Base-by-base conservation (phyloP, 495 filamentous ascomycete species). In the Cercophora scortea region DNA sequence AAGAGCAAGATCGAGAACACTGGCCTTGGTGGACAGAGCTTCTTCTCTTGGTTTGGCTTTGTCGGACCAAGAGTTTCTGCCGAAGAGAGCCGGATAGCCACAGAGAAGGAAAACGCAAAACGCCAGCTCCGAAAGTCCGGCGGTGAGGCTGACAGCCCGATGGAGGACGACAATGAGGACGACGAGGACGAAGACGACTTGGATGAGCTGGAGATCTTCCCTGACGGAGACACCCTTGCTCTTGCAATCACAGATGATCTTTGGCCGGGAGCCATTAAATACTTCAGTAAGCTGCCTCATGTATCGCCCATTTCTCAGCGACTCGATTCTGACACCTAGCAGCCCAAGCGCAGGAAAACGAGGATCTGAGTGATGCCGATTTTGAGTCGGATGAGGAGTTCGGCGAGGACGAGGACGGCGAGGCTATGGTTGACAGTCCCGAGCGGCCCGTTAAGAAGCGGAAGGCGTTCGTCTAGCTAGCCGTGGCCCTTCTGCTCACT, bases 11-110 rank as follows among this genome's bases (percentile, higher is more conserved):
- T 32, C 34, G 67, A 80, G 36, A 60, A 66, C 9, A 77, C 69
- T 42, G 76, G 78, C 34, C 76, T 83, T 40, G 77, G 79, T 13
- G 79, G 78, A 1, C 61, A 77, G 12, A 89, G 83, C 71, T 95
- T 97, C 75, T 97, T 96, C 66, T 78, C 82, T 39, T 90, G 82
- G 81, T 96, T 97, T 63, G 86, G 83, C 40, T 96, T 79, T 74
- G 76, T 80, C 35, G 82, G 87, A 19, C 67, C 76, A 45, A 72
- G 76, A 42, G 70, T 92, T 56, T 79, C 79, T 16, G 87, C 82
- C 10, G 85, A 87, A 68, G 82, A 91, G 72, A 84, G 77, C 60
- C 71, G 69, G 57, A 61, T 71, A 39, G 86, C 82, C 5, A 69
- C 56, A 4, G 73, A 79, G 68, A 68, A 80, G 58, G 79, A 87